These are phyloP conservation scores for Rugosomyces carneus DNA, from an alignment of 1,284 basidiomycete genomes.

Conservation along the genomic window DNA sequence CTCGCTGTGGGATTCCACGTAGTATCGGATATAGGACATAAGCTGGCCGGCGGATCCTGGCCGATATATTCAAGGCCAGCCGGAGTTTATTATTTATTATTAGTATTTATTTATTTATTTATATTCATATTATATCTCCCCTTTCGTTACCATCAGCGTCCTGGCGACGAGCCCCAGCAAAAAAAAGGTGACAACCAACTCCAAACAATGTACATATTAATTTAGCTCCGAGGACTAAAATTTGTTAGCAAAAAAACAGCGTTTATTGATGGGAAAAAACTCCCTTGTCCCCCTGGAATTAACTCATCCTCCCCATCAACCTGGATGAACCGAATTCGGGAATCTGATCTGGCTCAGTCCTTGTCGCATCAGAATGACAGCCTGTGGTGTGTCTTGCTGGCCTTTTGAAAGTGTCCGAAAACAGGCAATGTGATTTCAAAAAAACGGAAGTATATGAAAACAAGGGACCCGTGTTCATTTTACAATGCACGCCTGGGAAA, in stretches of 20 bases:
- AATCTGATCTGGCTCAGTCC: conserved; percentile 6
- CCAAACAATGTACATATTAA: conserved; percentile 10
- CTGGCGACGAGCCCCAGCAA: neutral
- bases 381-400: conserved; percentile 7
- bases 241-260: neutral
- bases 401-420: neutral
- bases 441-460: neutral
- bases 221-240: conserved; percentile 13
- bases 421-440: neutral
- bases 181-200: neutral
- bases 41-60: conserved; percentile 6
- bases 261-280: conserved; percentile 7
- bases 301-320: conserved; percentile 4
- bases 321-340: conserved; percentile 8
- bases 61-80: conserved; percentile 2
- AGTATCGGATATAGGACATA: conserved; percentile 15
- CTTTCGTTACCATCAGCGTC: conserved; percentile 12
- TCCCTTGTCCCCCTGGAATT: conserved; percentile 14
- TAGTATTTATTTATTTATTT: conserved; percentile 1
- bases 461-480: neutral
- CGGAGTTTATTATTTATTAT: conserved; percentile 5
- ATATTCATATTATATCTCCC: neutral
- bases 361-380: conserved; percentile 11
- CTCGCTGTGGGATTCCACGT: conserved; percentile 2
- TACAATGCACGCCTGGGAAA: neutral